Percentiles rank a stretch among this genome's conserved stretches.
These are phyloP conservation scores for Metschnikowia bowlesiae DNA, from an alignment of 805 yeast species.

Conservation along the genomic window DNA sequence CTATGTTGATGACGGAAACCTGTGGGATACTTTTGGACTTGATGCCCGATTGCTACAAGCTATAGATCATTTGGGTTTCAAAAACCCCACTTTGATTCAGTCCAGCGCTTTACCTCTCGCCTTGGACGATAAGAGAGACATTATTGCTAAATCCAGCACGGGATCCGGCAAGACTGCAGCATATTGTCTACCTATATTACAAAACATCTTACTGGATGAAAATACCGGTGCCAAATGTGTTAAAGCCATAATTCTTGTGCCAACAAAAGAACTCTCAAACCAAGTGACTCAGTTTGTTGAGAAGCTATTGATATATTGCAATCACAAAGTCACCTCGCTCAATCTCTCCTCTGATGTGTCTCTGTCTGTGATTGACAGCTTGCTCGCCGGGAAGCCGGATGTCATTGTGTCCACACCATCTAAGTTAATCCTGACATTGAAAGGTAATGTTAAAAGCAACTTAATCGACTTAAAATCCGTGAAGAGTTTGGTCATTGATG, in stretches of 20 bases:
- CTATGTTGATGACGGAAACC: slow-evolving; percentile 63
- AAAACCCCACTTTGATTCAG: slow-evolving; percentile 86
- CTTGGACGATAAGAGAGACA: slow-evolving; percentile 81
- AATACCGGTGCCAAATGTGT: slow-evolving; percentile 27
- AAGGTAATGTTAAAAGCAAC: slow-evolving; percentile 34
- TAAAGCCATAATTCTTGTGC: slow-evolving; percentile 75
- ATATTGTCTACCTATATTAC: slow-evolving; percentile 80
- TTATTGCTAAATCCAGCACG: slow-evolving; percentile 89
- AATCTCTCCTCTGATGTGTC: slow-evolving; percentile 66
- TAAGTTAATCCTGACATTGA: slow-evolving; percentile 55
- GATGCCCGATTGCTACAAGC: slow-evolving; percentile 87
- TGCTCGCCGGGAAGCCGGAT: slow-evolving; percentile 72
- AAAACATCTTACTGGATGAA: slow-evolving; percentile 55
- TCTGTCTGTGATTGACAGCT: slow-evolving; percentile 65
- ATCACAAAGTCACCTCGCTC: slow-evolving; percentile 55
- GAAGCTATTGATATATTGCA: slow-evolving; percentile 66
- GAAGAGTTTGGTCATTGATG: slow-evolving; percentile 81
- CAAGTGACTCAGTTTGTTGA: slow-evolving; percentile 75
- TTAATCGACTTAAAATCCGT: slow-evolving; percentile 52
- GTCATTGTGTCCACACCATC: slow-evolving; percentile 86
- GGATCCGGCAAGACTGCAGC: slow-evolving; percentile 97
- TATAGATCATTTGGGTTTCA: slow-evolving; percentile 70
- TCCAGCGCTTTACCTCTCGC: slow-evolving; percentile 91
- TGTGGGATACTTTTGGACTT: slow-evolving; percentile 72
- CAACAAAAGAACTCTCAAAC: slow-evolving; percentile 85